Conservation (phyloP, 495 filamentous ascomycete genomes). For the Aspergillus baeticus region DNA sequence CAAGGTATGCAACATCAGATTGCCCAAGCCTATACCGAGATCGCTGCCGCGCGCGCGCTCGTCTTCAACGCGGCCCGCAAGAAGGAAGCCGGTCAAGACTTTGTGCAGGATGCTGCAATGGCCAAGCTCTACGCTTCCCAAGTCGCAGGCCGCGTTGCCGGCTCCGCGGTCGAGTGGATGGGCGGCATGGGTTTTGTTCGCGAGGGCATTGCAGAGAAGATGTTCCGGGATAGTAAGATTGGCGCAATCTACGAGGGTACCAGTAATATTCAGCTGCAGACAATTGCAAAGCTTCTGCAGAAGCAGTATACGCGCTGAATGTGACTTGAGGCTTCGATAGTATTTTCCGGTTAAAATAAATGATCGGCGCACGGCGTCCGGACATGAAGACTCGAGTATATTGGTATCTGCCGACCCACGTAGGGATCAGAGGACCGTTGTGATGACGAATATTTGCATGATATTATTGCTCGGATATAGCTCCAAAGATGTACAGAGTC, state of each 20-base stretch:
- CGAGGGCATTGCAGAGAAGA: conserved; percentile 97
- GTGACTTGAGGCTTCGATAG: too few species aligned
- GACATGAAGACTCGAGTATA: too few species aligned
- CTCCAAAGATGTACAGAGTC: too few species aligned
- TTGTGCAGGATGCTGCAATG: conserved; percentile 96
- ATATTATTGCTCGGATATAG: too few species aligned
- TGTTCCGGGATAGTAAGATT: conserved; percentile 97
- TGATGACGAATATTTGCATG: too few species aligned
- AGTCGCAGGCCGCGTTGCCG: conserved; percentile 84
- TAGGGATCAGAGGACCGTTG: too few species aligned
- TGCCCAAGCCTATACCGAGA: conserved; percentile 93
- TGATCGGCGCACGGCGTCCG: too few species aligned
- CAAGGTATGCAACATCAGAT: conserved; percentile 99
- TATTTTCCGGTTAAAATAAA: background rate
- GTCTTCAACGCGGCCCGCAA: conserved; percentile 96
- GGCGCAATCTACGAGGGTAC: conserved; percentile 98
- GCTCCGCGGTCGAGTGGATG: conserved; percentile 96
- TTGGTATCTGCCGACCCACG: too few species aligned
- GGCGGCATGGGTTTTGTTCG: conserved; percentile 96
- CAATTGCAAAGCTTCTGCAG: conserved; percentile 90
- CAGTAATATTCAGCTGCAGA: conserved; percentile 81
- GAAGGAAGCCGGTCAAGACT: conserved; percentile 96
- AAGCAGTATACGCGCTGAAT: conserved; percentile 43
- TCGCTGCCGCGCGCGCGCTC: conserved; percentile 82
- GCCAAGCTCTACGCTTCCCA: conserved; percentile 94